phyloP scores from a whole-genome alignment of 176 grass and related monocot genomes.

The Hordeum marinum region DNA sequence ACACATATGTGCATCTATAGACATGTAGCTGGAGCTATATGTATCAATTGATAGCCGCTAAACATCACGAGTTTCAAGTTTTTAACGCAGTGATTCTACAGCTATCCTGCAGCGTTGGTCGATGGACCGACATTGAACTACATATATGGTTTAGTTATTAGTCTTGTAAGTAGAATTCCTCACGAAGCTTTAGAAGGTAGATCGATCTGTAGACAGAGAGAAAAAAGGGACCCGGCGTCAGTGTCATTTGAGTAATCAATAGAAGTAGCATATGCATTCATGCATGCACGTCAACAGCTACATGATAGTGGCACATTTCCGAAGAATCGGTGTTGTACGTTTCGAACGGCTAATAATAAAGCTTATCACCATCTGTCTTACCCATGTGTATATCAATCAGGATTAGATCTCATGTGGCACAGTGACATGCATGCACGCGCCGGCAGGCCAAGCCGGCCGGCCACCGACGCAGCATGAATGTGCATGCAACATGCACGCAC shows the following conservation, averaged over 20 bases:
- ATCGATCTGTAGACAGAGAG: too few species aligned
- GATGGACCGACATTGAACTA: too few species aligned
- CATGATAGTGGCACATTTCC: background rate
- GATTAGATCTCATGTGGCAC: conserved; percentile 34
- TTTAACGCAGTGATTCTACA: too few species aligned
- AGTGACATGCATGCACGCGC: background rate
- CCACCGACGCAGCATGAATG: background rate
- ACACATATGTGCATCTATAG: background rate
- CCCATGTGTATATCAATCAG: background rate
- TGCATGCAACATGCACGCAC: background rate
- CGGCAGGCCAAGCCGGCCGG: background rate
- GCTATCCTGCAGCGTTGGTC: too few species aligned
- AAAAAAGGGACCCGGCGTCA: too few species aligned
- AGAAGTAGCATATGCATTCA: too few species aligned
- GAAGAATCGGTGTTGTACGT: background rate
- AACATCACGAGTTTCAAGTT: too few species aligned
- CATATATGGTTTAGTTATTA: background rate
- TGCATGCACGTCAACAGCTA: background rate
- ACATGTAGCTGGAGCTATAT: background rate
- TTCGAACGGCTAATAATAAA: background rate
- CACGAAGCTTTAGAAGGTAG: too few species aligned
- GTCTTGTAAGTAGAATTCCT: background rate
- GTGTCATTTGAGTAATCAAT: too few species aligned
- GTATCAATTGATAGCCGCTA: too few species aligned
- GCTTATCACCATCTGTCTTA: background rate